Percentiles rank a stretch among this genome's conserved stretches.
phyloP scores from a whole-genome alignment of 2,329 filamentous ascomycete species.

The Alternaria rosae region DNA sequence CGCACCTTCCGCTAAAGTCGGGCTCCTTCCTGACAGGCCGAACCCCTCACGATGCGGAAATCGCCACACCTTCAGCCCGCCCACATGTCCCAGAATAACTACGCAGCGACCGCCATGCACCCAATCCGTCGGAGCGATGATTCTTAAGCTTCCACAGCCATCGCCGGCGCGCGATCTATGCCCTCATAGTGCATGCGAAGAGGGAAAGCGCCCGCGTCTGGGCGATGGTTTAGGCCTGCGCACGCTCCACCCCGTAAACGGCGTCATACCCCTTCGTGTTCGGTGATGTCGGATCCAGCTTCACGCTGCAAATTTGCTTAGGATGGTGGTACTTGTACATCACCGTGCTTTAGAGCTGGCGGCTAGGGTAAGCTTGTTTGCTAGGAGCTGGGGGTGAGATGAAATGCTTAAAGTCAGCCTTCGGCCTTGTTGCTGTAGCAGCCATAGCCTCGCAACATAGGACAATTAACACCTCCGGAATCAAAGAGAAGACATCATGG shows the following conservation, averaged over 20 bases:
- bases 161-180: not conserved
- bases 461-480: not conserved
- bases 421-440: not conserved
- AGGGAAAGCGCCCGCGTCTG: slow-evolving; percentile 6
- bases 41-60: not conserved
- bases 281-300: slow-evolving; percentile 4
- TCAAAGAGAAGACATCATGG: slow-evolving; percentile 8
- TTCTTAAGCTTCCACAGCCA: not conserved
- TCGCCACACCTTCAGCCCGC: slow-evolving; percentile 1
- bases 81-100: slow-evolving; percentile 2
- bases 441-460: not conserved
- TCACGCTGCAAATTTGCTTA: slow-evolving; percentile 2
- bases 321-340: slow-evolving; percentile 1
- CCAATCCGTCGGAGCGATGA: not conserved
- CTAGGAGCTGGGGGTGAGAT: not conserved
- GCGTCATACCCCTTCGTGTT: slow-evolving; percentile 15
- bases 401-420: slow-evolving; percentile 7
- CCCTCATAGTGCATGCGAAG: not conserved
- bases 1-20: not conserved
- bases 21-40: not conserved
- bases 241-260: slow-evolving; percentile 9
- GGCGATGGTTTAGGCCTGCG: slow-evolving; percentile 4
- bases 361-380: not conserved
- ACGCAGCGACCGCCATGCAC: not conserved
- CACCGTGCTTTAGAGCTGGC: slow-evolving; percentile 3